A percentile compares a stretch with the other conserved stretches of the same genome.
These are phyloP conservation scores for Diaporthe sp. DNA, from an alignment of 2,329 filamentous ascomycete genomes.

Conservation along the genomic window DNA sequence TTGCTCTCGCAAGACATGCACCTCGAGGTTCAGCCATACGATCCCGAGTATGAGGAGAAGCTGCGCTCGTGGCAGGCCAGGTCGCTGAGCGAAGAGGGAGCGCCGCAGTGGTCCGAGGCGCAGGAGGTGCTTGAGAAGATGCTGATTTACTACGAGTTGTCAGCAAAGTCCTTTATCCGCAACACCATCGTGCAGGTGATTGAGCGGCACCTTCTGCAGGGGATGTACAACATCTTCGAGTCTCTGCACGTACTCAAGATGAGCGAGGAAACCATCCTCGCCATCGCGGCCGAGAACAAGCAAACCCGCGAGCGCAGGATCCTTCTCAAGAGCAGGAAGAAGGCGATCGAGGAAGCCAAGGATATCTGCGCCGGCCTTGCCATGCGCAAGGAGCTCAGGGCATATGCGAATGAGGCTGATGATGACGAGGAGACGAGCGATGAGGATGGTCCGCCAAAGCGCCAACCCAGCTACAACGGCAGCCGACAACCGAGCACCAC, in stretches of 20 bases:
- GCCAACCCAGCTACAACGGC: neutral
- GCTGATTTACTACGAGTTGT: slow-evolving; percentile 69
- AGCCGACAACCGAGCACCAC: neutral
- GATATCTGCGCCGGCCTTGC: slow-evolving; percentile 64
- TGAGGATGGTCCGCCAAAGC: slow-evolving; percentile 30
- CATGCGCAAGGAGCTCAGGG: slow-evolving; percentile 65
- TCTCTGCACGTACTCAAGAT: slow-evolving; percentile 65
- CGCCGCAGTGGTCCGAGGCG: slow-evolving; percentile 63
- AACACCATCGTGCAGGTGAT: slow-evolving; percentile 68
- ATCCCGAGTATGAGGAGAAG: slow-evolving; percentile 67
- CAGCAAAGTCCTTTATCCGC: slow-evolving; percentile 65
- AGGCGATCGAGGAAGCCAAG: slow-evolving; percentile 65
- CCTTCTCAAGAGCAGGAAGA: slow-evolving; percentile 62
- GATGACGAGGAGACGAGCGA: slow-evolving; percentile 47
- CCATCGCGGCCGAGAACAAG: slow-evolving; percentile 67
- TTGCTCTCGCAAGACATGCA: slow-evolving; percentile 65
- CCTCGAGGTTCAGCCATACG: slow-evolving; percentile 67
- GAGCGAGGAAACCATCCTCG: slow-evolving; percentile 60
- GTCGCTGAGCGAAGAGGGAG: slow-evolving; percentile 14
- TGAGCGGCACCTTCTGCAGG: slow-evolving; percentile 65
- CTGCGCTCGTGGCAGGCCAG: slow-evolving; percentile 61
- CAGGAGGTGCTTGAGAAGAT: slow-evolving; percentile 69
- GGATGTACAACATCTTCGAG: slow-evolving; percentile 67
- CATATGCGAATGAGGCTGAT: slow-evolving; percentile 47
- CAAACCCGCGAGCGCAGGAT: slow-evolving; percentile 65